Evolutionary conservation across 2,329 filamentous ascomycete genomes (phyloP).

Genomic region (Metarhizium sp.): DNA sequence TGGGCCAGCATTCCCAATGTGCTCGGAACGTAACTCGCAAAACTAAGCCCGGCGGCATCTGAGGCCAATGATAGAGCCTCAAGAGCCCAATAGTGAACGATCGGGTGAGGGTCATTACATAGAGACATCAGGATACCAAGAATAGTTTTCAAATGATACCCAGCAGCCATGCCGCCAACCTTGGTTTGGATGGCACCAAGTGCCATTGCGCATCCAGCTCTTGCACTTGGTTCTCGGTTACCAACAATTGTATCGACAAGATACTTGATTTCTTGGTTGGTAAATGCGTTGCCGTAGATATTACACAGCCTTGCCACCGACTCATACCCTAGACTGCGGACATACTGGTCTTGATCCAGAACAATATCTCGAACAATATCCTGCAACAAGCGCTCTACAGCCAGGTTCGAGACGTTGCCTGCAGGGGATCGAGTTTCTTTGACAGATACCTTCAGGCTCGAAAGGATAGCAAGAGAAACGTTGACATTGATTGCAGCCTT

Average conservation of each 20-base stretch:
- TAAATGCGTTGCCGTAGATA: slow-evolving; percentile 76
- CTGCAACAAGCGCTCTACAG: slow-evolving; percentile 78
- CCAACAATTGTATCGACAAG: slow-evolving; percentile 89
- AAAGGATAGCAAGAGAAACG: slow-evolving; percentile 70
- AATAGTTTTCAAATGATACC: slow-evolving; percentile 92
- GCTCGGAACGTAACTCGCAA: slow-evolving; percentile 81
- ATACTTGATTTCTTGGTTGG: slow-evolving; percentile 80
- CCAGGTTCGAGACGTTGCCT: slow-evolving; percentile 63
- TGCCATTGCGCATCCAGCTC: slow-evolving; percentile 90
- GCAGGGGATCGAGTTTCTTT: slow-evolving; percentile 66
- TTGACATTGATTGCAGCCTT: slow-evolving; percentile 91
- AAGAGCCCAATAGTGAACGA: slow-evolving; percentile 93
- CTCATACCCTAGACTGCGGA: slow-evolving; percentile 77
- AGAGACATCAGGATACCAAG: slow-evolving; percentile 97
- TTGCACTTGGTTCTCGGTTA: slow-evolving; percentile 85
- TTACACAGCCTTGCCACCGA: slow-evolving; percentile 80
- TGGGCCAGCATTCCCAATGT: slow-evolving; percentile 91
- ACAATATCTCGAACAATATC: slow-evolving; percentile 66
- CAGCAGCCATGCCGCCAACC: slow-evolving; percentile 94
- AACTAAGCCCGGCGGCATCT: slow-evolving; percentile 86
- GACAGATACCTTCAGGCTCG: slow-evolving; percentile 72
- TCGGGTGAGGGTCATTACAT: slow-evolving; percentile 88
- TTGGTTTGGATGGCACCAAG: slow-evolving; percentile 90
- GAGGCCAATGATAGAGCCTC: slow-evolving; percentile 80
- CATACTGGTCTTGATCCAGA: slow-evolving; percentile 72